Conservation (phyloP, 2,329 filamentous ascomycete genomes). For the Fusarium coffeatum region DNA sequence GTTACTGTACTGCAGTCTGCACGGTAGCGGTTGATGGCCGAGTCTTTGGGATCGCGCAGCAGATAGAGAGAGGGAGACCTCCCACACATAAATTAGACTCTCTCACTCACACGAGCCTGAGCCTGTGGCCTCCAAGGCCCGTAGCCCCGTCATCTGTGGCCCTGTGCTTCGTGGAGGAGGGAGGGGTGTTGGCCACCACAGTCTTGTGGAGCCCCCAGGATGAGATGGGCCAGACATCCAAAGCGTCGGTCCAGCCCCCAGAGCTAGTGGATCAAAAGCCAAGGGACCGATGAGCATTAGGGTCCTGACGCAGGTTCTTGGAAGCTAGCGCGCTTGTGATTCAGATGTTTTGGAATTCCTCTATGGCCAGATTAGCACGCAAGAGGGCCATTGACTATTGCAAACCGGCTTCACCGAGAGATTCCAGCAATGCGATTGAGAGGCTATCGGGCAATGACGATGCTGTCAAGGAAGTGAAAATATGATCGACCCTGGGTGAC, state of each 20-base stretch:
- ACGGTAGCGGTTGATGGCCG: conserved; percentile 27
- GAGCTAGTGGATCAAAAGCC: conserved; percentile 30
- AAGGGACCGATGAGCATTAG: conserved; percentile 33
- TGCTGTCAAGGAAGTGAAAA: background rate
- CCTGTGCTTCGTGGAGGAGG: conserved; percentile 36
- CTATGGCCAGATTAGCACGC: background rate
- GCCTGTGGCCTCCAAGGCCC: conserved; percentile 38
- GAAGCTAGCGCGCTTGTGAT: conserved; percentile 35
- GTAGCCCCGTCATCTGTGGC: conserved; percentile 36
- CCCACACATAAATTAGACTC: background rate
- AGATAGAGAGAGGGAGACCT: background rate
- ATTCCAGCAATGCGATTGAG: background rate
- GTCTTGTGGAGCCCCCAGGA: conserved; percentile 36
- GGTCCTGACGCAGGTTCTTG: conserved; percentile 27
- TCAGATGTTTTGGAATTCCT: conserved; percentile 8
- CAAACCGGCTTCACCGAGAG: background rate
- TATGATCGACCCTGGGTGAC: conserved; percentile 7
- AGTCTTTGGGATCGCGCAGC: conserved; percentile 39
- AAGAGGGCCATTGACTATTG: background rate
- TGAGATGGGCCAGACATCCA: conserved; percentile 36
- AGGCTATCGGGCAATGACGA: background rate
- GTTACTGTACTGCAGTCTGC: conserved; percentile 13
- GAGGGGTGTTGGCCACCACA: conserved; percentile 39
- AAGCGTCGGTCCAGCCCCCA: conserved; percentile 20
- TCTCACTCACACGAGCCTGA: conserved; percentile 24